A percentile compares a stretch with the other conserved stretches of the same genome.
phyloP scores from a whole-genome alignment of 345 rosid species.

The Isatis tinctoria region DNA sequence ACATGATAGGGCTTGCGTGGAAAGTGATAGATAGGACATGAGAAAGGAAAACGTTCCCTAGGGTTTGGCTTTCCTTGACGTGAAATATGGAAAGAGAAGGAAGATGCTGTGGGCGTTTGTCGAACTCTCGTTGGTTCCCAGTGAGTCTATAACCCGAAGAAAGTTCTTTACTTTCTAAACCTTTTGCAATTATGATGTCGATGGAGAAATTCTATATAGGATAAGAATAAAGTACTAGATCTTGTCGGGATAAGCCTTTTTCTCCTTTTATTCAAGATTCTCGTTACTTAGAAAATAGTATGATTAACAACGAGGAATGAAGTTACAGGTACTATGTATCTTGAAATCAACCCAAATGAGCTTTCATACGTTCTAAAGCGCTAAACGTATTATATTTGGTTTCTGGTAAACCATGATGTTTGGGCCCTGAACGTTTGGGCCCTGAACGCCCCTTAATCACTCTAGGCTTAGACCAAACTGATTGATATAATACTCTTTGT shows the following conservation, averaged over 20 bases:
- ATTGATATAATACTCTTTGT: neutral
- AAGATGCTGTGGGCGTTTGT: conserved; percentile 16
- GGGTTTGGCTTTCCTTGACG: conserved; percentile 26
- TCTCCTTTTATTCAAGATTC: neutral
- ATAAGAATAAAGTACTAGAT: conserved; percentile 27
- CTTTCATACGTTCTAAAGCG: neutral
- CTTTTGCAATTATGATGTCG: conserved; percentile 21
- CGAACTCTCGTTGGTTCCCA: conserved; percentile 25
- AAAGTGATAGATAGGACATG: conserved; percentile 16
- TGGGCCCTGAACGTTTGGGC: neutral
- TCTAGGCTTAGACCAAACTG: neutral
- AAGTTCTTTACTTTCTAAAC: conserved; percentile 14
- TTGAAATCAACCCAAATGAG: neutral
- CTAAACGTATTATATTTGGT: neutral
- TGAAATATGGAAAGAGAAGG: conserved; percentile 23
- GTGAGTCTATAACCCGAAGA: conserved; percentile 4
- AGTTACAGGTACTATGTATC: neutral
- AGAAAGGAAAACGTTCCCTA: conserved; percentile 7
- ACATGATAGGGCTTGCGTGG: conserved; percentile 16
- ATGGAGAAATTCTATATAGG: conserved; percentile 15
- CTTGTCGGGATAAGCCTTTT: conserved; percentile 26
- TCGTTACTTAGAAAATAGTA: neutral
- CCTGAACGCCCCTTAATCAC: neutral
- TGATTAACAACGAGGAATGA: neutral
- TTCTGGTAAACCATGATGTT: neutral